These are phyloP conservation scores for Lophium mytilinum DNA, from an alignment of 495 filamentous ascomycete species.

Conservation along the genomic window DNA sequence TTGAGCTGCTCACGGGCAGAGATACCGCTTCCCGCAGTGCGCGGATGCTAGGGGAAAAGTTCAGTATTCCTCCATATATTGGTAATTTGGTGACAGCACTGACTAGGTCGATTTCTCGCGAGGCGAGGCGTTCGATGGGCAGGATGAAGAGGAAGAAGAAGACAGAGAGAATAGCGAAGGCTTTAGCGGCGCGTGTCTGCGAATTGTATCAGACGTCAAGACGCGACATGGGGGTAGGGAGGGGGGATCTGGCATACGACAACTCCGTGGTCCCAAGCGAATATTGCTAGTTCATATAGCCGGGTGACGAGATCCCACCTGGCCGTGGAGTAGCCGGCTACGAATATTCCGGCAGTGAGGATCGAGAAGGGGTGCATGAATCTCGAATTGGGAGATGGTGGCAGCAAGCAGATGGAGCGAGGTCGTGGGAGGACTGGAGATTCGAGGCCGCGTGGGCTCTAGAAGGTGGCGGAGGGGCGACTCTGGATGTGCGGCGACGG, in stretches of 20 bases:
- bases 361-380: constrained; percentile 96
- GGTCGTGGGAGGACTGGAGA: background rate
- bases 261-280: constrained; percentile 97
- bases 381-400: constrained; percentile 6
- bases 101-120: constrained; percentile 58
- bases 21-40: constrained; percentile 70
- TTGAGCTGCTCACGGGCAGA: constrained; percentile 93
- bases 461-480: background rate
- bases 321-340: constrained; percentile 98
- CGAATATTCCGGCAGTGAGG: constrained; percentile 91
- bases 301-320: constrained; percentile 96
- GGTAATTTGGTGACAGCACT: constrained; percentile 18
- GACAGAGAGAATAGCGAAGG: constrained; percentile 63
- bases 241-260: constrained; percentile 49
- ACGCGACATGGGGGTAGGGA: too few species aligned
- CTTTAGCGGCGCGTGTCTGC: constrained; percentile 63
- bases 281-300: constrained; percentile 89
- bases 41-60: constrained; percentile 59
- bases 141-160: constrained; percentile 71
- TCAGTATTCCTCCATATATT: background rate
- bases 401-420: background rate
- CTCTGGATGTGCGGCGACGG: too few species aligned
- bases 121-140: constrained; percentile 64
- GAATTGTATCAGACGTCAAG: background rate
- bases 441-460: background rate